Base-by-base conservation (phyloP, 1,284 basidiomycete genomes). In the Pseudomicrostroma phylloplanum region DNA sequence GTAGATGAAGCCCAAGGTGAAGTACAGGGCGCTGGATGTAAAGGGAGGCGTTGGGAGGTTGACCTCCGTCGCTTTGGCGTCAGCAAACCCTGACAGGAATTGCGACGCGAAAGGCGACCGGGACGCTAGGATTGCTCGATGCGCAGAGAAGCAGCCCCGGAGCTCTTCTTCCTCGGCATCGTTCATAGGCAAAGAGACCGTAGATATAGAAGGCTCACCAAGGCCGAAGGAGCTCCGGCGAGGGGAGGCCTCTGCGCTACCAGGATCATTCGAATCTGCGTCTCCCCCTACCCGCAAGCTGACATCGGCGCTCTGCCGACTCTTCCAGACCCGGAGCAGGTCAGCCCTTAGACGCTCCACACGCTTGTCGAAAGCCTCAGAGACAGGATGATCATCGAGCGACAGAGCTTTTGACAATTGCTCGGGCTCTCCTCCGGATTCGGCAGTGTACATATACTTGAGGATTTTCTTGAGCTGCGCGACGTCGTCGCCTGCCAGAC, bases 1-100 rank as follows among this genome's bases (percentile, higher is more conserved):
- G 77, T 97, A 97, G 58, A 93, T 85, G 80, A 88, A 93, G 15
- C 93, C 93, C 30, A 98, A 86, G 26, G 91, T 91, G 77, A 97
- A 97, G 79, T 96, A 92, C 1, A 96, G 83, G 0, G 92, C 90
- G 0, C 92, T 90, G 0, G 93, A 90, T 0, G 94, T 96, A 81
- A 97, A 97, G 0, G 93, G 93, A 0, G 93, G 92, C 30, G 66
- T 64, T 1, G 74, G 74, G 7, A 76, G 59, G n/a, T 58, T 61
- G 30, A 76, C 21, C 6, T 66, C 62, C 3, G 67, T 58, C 13
- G 69, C 48, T 25, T 25, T 55, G 0, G 70, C 51, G 43, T 76
- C 73, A 1, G 73, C 58, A 0, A 89, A 91, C 0, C 91, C 90
- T 2, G 78, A 80, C 39, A 89, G 78, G 15, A 92, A 83, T 49